A percentile compares a stretch with the other conserved stretches of the same genome.
phyloP scores from a whole-genome alignment of 2,329 filamentous ascomycete species.

The Mycosphaerella arachidis region DNA sequence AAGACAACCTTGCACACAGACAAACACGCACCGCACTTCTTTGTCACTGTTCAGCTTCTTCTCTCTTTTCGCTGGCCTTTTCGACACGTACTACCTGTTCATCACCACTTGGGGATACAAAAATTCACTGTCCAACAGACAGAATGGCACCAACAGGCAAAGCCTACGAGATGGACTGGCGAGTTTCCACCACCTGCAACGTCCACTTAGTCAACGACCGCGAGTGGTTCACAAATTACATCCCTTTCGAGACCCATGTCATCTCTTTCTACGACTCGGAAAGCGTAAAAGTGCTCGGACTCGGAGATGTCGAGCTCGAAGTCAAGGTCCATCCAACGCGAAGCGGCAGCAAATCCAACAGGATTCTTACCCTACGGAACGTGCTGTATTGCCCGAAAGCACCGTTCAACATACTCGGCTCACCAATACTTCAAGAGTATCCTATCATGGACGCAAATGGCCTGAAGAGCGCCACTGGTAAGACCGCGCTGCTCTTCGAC shows the following conservation, averaged over 20 bases:
- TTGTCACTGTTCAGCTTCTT: no score
- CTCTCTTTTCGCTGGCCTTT: no score
- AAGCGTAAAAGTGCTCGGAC: not conserved
- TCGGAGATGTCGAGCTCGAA: not conserved
- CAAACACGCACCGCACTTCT: no score
- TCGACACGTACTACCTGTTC: no score
- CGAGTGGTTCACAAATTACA: conserved; percentile 12
- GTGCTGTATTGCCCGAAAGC: not conserved
- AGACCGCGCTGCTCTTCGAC: no score
- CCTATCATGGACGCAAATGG: no score
- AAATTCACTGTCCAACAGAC: no score
- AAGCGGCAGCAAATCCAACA: not conserved
- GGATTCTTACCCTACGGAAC: not conserved
- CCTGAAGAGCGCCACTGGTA: no score
- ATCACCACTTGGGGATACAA: no score
- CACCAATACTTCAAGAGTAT: no score
- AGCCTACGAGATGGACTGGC: conserved; percentile 12
- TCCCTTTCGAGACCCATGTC: not conserved
- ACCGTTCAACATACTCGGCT: not conserved
- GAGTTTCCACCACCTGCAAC: conserved; percentile 6
- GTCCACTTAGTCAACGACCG: conserved; percentile 14
- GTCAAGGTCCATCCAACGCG: not conserved
- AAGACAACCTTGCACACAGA: no score
- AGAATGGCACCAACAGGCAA: conserved; percentile 11
- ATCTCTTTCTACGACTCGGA: not conserved